Conservation (phyloP, 768 basidiomycete species). For the Tulasnella sp. region DNA sequence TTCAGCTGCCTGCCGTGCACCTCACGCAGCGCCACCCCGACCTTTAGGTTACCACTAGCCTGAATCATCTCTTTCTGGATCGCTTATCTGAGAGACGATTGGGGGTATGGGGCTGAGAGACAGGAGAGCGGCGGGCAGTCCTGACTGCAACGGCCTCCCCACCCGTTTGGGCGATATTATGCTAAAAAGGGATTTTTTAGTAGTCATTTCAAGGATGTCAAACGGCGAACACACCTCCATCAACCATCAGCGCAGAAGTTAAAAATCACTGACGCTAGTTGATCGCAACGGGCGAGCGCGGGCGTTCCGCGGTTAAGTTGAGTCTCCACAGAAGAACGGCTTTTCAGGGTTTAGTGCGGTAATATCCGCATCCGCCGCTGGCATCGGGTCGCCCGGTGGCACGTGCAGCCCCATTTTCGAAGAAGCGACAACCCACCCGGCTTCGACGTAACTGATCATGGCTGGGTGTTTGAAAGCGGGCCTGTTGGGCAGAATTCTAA, state of each 20-base stretch:
- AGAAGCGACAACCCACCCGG: neutral
- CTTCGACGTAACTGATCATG: neutral
- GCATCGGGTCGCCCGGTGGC: neutral
- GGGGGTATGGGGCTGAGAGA: neutral
- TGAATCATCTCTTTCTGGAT: neutral
- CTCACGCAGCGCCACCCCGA: neutral
- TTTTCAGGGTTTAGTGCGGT: neutral
- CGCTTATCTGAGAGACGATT: neutral
- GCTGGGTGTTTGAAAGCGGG: neutral
- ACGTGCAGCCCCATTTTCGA: neutral
- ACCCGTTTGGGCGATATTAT: neutral
- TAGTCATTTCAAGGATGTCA: neutral
- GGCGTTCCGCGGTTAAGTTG: neutral
- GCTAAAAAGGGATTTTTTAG: neutral
- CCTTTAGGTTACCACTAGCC: neutral
- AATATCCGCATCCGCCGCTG: neutral
- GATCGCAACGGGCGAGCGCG: neutral
- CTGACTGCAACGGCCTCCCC: neutral
- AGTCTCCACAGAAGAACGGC: neutral
- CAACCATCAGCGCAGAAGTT: neutral
- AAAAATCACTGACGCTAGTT: neutral
- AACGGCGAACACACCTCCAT: neutral
- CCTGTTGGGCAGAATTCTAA: no score
- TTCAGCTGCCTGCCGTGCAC: neutral
- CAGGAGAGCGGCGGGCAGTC: neutral